A percentile compares a stretch with the other conserved stretches of the same genome.
phyloP scores from a whole-genome alignment of 441 rosid genomes.

The Populus hybrid region DNA sequence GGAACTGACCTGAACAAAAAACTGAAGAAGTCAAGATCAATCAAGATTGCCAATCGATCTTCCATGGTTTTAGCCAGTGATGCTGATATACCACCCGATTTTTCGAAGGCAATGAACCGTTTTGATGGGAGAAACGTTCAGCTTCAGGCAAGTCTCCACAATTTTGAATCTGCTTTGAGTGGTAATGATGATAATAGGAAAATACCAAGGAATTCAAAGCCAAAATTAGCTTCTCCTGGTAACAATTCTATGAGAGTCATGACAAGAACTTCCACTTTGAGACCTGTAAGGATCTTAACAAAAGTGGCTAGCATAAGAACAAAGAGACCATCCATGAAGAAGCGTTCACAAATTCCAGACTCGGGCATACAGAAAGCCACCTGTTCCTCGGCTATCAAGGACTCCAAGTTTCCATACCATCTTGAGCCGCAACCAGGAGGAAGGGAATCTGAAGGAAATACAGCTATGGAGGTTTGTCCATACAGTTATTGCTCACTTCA shows the following conservation, averaged over 20 bases:
- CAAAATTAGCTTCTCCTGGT: constrained; percentile 24
- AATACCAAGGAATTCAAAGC: not conserved
- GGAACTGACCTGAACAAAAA: constrained; percentile 40
- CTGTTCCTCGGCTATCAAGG: constrained; percentile 80
- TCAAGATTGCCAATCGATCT: constrained; percentile 25
- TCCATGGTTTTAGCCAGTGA: constrained; percentile 11
- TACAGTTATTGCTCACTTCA: constrained; percentile 91
- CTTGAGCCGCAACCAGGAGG: constrained; percentile 33
- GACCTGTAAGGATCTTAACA: constrained; percentile 37
- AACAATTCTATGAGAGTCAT: constrained; percentile 28
- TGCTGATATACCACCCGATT: constrained; percentile 27
- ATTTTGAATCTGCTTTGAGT: constrained; percentile 31
- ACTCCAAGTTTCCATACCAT: constrained; percentile 44
- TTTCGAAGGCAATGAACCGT: constrained; percentile 34
- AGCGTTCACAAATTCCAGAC: constrained; percentile 13
- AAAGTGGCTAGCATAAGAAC: constrained; percentile 45
- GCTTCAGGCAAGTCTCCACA: constrained; percentile 26
- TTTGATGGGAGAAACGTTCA: constrained; percentile 36
- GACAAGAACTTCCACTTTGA: constrained; percentile 39
- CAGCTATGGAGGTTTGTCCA: constrained; percentile 43
- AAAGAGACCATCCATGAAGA: not conserved
- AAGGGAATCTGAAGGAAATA: constrained; percentile 27
- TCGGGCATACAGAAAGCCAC: constrained; percentile 51
- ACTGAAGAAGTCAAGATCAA: constrained; percentile 43
- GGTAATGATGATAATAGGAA: constrained; percentile 17